These are phyloP conservation scores for Oemleria cerasiformis DNA, from an alignment of 306 rosid species.

Conservation along the genomic window DNA sequence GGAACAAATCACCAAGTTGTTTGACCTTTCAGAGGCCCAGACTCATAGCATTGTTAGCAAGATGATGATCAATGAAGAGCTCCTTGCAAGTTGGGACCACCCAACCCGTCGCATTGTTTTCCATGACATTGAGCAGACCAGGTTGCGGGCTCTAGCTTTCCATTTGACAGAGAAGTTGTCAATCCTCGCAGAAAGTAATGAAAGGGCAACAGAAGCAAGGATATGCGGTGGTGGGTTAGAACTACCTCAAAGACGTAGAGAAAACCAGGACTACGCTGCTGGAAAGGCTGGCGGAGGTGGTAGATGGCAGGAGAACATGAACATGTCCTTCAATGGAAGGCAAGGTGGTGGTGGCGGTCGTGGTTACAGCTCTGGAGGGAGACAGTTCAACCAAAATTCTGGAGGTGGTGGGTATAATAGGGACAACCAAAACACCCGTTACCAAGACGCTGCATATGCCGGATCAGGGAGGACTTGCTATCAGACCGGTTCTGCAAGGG, in stretches of 20 bases:
- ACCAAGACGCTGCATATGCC: conserved; percentile 38
- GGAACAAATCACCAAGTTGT: conserved; percentile 69
- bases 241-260: conserved; percentile 77
- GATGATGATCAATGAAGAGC: conserved; percentile 96
- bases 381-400: conserved; percentile 38
- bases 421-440: conserved; percentile 43
- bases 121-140: conserved; percentile 49
- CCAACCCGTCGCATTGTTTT: conserved; percentile 42
- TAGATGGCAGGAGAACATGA: conserved; percentile 78
- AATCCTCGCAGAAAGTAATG: conserved; percentile 81
- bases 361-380: conserved; percentile 39
- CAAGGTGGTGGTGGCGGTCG: conserved; percentile 68
- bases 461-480: conserved; percentile 55
- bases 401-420: conserved; percentile 41
- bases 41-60: conserved; percentile 71
- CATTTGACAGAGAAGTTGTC: conserved; percentile 79
- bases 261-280: conserved; percentile 69
- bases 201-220: conserved; percentile 84
- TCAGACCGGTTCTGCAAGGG: conserved; percentile 43
- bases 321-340: conserved; percentile 48
- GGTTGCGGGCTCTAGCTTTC: conserved; percentile 79
- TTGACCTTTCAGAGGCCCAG: conserved; percentile 60
- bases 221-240: conserved; percentile 90
- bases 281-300: conserved; percentile 40
- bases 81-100: conserved; percentile 59